Evolutionary conservation across 805 yeast species (phyloP).

Genomic region (Hanseniaspora meyeri): DNA sequence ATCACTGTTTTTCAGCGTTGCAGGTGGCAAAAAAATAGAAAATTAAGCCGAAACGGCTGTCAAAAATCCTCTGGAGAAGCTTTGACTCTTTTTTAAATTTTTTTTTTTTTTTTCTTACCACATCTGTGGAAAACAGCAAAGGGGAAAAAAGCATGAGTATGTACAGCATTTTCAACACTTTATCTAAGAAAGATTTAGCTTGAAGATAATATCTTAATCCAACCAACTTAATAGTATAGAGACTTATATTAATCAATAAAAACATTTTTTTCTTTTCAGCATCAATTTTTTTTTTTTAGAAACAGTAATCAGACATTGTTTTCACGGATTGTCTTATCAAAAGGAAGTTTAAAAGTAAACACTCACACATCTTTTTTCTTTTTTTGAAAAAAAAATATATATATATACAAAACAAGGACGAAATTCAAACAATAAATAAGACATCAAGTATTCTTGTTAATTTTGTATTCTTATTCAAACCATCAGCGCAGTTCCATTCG

Average conservation of each 20-base stretch:
- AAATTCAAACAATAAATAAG: background rate
- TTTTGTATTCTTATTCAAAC: background rate
- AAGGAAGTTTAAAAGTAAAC: background rate
- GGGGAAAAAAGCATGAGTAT: background rate
- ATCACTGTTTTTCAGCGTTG: background rate
- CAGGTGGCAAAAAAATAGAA: background rate
- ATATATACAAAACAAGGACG: no score
- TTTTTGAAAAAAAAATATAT: no score
- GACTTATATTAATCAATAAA: no score
- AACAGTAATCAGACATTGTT: background rate
- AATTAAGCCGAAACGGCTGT: background rate
- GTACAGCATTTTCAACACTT: background rate
- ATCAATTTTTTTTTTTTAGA: no score
- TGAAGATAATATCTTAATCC: no score
- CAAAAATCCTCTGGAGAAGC: background rate
- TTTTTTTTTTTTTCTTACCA: background rate
- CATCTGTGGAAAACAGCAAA: background rate
- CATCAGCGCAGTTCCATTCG: background rate
- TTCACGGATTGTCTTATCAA: background rate
- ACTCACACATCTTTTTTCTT: background rate
- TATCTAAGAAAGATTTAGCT: background rate
- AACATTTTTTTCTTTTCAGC: no score
- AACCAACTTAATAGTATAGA: no score
- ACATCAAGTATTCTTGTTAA: background rate
- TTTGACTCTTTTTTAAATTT: background rate